phyloP scores from a whole-genome alignment of 495 filamentous ascomycete genomes.

The Talaromyces stipitatus region DNA sequence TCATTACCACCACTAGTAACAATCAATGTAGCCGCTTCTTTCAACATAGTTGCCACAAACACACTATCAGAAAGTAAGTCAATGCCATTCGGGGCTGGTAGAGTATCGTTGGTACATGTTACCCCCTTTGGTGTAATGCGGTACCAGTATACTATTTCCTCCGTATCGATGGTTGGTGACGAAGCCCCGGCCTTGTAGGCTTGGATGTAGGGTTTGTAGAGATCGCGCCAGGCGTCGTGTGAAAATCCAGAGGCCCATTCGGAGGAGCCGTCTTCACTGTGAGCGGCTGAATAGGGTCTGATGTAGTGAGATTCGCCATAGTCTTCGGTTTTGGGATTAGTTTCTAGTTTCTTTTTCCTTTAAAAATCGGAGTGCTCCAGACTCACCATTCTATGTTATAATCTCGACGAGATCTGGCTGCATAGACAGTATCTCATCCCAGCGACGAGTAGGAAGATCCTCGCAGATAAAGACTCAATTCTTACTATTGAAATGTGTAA shows the following conservation, averaged over 20 bases:
- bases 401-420: constrained; percentile 48
- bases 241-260: constrained; percentile 53
- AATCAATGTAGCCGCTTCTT: constrained; percentile 30
- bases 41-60: constrained; percentile 48
- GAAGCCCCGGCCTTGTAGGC: constrained; percentile 48
- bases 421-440: constrained; percentile 43
- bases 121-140: constrained; percentile 31
- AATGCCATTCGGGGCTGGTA: constrained; percentile 42
- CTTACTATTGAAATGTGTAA: constrained; percentile 38
- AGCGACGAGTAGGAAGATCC: constrained; percentile 36
- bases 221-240: constrained; percentile 30
- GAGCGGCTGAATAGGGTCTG: constrained; percentile 35
- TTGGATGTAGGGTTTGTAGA: constrained; percentile 44
- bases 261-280: constrained; percentile 48
- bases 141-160: constrained; percentile 38
- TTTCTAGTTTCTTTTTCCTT: background rate
- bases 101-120: constrained; percentile 39
- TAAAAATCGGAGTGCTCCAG: no score
- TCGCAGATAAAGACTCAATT: constrained; percentile 50
- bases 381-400: constrained; percentile 49
- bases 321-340: constrained; percentile 18
- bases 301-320: constrained; percentile 53
- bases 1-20: constrained; percentile 43
- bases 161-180: constrained; percentile 27
- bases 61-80: constrained; percentile 41